A percentile compares a stretch with the other conserved stretches of the same genome.
These are phyloP conservation scores for Trichoderma sp. DNA, from an alignment of 2,329 filamentous ascomycete species.

Conservation along the genomic window DNA sequence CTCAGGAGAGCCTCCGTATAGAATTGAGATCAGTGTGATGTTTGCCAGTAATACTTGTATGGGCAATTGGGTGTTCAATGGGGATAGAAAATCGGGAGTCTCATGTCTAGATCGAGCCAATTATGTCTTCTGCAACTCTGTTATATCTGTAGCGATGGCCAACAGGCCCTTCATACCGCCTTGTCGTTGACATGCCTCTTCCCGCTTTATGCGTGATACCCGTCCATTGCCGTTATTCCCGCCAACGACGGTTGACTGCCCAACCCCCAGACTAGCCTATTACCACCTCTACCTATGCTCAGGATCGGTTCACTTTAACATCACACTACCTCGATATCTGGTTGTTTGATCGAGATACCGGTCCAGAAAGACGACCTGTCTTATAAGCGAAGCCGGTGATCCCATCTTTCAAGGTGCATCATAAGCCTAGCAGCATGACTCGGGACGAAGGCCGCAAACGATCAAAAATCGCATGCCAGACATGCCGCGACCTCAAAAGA, in stretches of 20 bases:
- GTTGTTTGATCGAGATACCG: not conserved
- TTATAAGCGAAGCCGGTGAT: no score
- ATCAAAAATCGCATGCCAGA: constrained; percentile 16
- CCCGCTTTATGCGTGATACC: constrained; percentile 22
- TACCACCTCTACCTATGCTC: no score
- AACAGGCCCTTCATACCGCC: not conserved
- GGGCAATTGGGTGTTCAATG: no score
- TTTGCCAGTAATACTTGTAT: no score
- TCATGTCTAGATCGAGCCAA: not conserved
- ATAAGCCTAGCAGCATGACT: not conserved
- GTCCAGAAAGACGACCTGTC: no score
- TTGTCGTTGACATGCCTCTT: not conserved
- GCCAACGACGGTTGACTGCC: not conserved
- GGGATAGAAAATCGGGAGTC: no score
- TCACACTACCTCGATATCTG: not conserved
- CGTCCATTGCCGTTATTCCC: constrained; percentile 6
- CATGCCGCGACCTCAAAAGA: constrained; percentile 16
- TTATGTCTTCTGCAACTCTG: no score
- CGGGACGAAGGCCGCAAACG: constrained; percentile 17
- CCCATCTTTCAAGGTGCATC: no score
- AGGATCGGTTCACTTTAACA: not conserved
- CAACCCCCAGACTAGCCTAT: no score
- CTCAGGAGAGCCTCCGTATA: not conserved
- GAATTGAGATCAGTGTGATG: not conserved
- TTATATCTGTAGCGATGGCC: not conserved